Evolutionary conservation across 768 basidiomycete genomes (phyloP), one percentile per base, ranked within the genome.

Genomic region (Xerocomellus intermedius): DNA sequence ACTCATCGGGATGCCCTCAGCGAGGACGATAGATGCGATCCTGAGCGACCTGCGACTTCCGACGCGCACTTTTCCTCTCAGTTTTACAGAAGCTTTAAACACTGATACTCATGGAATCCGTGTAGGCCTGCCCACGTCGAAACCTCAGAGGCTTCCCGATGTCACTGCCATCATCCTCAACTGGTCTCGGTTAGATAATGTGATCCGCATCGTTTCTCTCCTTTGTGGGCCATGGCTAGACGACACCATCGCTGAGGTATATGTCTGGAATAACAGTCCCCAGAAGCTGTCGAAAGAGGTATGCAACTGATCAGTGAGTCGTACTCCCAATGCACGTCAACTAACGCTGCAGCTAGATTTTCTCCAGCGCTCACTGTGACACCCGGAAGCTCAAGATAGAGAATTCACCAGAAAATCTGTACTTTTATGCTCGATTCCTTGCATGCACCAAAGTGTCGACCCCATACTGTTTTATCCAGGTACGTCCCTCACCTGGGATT

Each of bases 261-360:
- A 80, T 42, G 69, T 87, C 16, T 88, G 85, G 85, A 87, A 87
- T 51, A 86, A 87, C 64, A 83, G 69, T 63, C 79, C 81, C 3
- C 63, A 66, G 14, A 58, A 62, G 24, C 64, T 86, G 38, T 62
- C 65, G 8, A 69, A 74, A 51, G 63, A 77, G 56, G 86, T 85
- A 48, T 75, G 59, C 50, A 52, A 42, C 16, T 45, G 46, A 41
- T 28, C 45, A 26, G 13, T 52, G n/a, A n/a, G n/a, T 48, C 28
- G 19, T 51, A 9, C 16, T 5, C 37, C 21, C 37, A 13, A 19
- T 33, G 21, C 1, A 36, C 26, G 19, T 19, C n/a, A 12, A 33
- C 30, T 42, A 47, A 57, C 32, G 8, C 33, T n/a, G 16, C 2
- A 47, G 45, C 32, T 49, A 82, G 79, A 77, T 73, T 50, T 79